phyloP scores from a whole-genome alignment of 176 grass and related monocot species.

The Oryza glumipatula region DNA sequence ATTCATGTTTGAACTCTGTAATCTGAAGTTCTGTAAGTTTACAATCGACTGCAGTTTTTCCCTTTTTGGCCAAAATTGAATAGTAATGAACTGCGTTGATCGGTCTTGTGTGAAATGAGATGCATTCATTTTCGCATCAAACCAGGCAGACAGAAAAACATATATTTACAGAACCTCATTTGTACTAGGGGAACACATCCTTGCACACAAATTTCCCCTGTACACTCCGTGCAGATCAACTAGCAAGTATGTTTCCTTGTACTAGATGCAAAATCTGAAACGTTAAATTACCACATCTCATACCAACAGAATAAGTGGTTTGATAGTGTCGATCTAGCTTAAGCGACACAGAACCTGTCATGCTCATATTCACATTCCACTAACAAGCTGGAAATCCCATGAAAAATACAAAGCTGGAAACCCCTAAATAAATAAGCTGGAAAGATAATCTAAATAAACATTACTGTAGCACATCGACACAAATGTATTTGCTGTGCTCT shows the following conservation, averaged over 20 bases:
- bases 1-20: not conserved
- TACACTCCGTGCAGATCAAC: no score
- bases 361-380: slow-evolving; percentile 48
- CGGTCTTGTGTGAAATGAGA: not conserved
- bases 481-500: not conserved
- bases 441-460: not conserved
- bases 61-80: slow-evolving; percentile 18
- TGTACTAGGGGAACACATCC: not conserved
- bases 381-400: not conserved
- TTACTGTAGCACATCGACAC: slow-evolving; percentile 10
- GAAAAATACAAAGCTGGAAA: not conserved
- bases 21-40: slow-evolving; percentile 1
- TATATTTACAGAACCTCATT: not conserved
- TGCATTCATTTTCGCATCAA: not conserved
- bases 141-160: not conserved
- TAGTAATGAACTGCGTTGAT: not conserved
- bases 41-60: slow-evolving; percentile 8
- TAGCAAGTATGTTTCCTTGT: not conserved
- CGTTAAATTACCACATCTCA: not conserved
- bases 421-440: not conserved
- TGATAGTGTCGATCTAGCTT: slow-evolving; percentile 17
- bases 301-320: not conserved
- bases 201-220: no score
- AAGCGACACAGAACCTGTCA: slow-evolving; percentile 1
- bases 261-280: no score